phyloP scores from a whole-genome alignment of 202 grass and related monocot genomes.

The Dendrocalamus latiflorus region DNA sequence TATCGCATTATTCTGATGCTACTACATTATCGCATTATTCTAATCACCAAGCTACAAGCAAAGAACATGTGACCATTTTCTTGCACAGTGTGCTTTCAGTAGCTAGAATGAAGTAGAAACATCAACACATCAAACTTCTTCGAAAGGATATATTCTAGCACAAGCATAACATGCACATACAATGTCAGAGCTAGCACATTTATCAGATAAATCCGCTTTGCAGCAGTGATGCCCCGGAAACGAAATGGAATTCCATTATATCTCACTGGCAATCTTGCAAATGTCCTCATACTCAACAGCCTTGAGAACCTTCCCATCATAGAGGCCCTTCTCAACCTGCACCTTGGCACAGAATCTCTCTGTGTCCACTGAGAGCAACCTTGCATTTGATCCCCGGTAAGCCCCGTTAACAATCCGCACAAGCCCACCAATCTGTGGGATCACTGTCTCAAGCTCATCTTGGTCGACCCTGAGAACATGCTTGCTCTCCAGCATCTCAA shows the following conservation, averaged over 20 bases:
- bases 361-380: conserved; percentile 66
- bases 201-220: not conserved
- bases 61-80: not conserved
- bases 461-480: no score
- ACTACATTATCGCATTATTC: no score
- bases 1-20: no score
- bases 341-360: conserved; percentile 71
- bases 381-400: conserved; percentile 69
- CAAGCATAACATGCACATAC: not conserved
- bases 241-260: not conserved
- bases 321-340: conserved; percentile 84
- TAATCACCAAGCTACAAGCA: not conserved
- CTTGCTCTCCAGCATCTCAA: no score
- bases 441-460: no score
- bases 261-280: conserved; percentile 69
- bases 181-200: not conserved
- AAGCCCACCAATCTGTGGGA: no score
- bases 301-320: conserved; percentile 82
- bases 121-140: conserved; percentile 6
- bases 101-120: conserved; percentile 16
- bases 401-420: conserved; percentile 89
- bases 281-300: conserved; percentile 89
- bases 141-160: conserved; percentile 9
- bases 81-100: not conserved
- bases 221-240: not conserved